phyloP scores from a whole-genome alignment of 2,329 filamentous ascomycete species.

The Trichoderma simmonsii region DNA sequence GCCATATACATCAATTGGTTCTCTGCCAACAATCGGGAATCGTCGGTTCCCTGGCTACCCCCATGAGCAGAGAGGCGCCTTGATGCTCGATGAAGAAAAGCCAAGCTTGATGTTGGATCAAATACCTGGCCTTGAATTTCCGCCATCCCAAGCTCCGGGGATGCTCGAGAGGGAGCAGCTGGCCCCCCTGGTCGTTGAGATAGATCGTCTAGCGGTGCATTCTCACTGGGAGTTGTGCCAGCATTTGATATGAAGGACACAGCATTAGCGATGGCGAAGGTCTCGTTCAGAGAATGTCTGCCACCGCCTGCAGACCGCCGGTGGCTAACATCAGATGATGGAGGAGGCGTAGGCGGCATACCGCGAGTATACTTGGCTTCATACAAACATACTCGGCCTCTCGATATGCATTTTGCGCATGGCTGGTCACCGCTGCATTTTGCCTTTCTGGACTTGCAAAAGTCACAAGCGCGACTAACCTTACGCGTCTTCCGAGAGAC shows the following conservation, averaged over 20 bases:
- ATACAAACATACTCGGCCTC: conserved; percentile 29
- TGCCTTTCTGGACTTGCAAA: conserved; percentile 29
- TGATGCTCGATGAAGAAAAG: conserved; percentile 53
- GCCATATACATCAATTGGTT: conserved; percentile 47
- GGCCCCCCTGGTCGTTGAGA: neutral
- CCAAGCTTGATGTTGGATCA: conserved; percentile 50
- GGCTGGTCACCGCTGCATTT: conserved; percentile 32
- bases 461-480: conserved; percentile 33
- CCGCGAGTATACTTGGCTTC: conserved; percentile 34
- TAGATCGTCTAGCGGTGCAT: neutral
- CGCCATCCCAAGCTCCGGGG: conserved; percentile 44
- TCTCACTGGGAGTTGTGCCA: neutral
- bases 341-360: conserved; percentile 34
- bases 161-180: conserved; percentile 38
- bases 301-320: neutral
- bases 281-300: neutral
- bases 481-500: conserved; percentile 27
- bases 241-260: neutral
- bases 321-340: conserved; percentile 7
- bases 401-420: conserved; percentile 32
- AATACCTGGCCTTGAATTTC: conserved; percentile 53
- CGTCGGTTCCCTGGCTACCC: conserved; percentile 24
- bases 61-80: conserved; percentile 47
- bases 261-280: neutral
- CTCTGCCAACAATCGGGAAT: conserved; percentile 26